Conservation (phyloP, 768 basidiomycete species). For the Mycena metata region DNA sequence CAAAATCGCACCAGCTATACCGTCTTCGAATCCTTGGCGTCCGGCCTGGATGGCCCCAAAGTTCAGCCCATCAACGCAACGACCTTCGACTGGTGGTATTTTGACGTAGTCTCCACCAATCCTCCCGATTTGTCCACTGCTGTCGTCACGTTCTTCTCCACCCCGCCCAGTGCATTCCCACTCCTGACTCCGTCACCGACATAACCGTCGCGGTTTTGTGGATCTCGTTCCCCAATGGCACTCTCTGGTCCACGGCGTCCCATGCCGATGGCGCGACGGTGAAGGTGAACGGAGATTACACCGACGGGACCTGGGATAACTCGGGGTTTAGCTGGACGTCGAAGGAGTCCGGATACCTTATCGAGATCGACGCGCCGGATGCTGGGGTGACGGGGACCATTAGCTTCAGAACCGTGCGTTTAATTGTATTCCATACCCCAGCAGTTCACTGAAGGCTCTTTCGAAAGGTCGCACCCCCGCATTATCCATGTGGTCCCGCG, state of each 20-base stretch:
- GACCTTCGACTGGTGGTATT: conserved; percentile 42
- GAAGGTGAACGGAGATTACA: neutral
- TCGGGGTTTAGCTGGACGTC: conserved; percentile 33
- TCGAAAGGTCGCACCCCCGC: conserved; percentile 27
- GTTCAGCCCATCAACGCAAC: conserved; percentile 33
- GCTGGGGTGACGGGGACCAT: conserved; percentile 33
- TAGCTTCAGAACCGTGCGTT: conserved; percentile 10
- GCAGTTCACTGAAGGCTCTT: neutral
- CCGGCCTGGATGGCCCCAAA: conserved; percentile 33
- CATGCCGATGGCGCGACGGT: conserved; percentile 26
- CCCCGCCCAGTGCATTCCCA: conserved; percentile 27
- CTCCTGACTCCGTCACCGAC: conserved; percentile 11
- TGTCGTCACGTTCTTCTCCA: conserved; percentile 37
- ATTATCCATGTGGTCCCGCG: conserved; percentile 33
- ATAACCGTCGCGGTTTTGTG: conserved; percentile 25
- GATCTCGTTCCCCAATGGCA: conserved; percentile 32
- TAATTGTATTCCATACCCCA: too few species aligned
- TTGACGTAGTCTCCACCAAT: conserved; percentile 39
- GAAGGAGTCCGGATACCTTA: conserved; percentile 13
- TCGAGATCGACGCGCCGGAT: conserved; percentile 31
- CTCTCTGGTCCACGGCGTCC: neutral
- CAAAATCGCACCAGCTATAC: conserved; percentile 11
- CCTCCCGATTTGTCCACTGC: conserved; percentile 24
- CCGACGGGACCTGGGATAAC: conserved; percentile 35
- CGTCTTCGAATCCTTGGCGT: conserved; percentile 6